Evolutionary conservation across 2,329 filamentous ascomycete species (phyloP), one percentile per base, ranked within the genome.

Genomic region (Myotisia sp.): DNA sequence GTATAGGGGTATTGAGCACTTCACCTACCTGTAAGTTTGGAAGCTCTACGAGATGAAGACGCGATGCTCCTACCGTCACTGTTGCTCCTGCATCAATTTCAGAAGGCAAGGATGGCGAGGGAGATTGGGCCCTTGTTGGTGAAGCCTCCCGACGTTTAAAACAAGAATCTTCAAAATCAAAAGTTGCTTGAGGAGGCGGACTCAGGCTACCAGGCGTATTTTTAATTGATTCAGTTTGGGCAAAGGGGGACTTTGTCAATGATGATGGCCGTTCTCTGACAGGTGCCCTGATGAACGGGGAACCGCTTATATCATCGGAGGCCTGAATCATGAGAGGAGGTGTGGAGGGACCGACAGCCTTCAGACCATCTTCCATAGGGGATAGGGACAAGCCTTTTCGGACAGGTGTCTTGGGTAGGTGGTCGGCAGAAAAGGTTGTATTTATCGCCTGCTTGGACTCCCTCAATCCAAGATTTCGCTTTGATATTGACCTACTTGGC

Each of bases 11-110:
- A n/a, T n/a, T n/a, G n/a, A n/a, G n/a, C n/a, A n/a, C n/a, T n/a
- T n/a, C n/a, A 20, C 28, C 38, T 47, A 56, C 54, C 48, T 60
- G 64, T 37, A 92, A 60, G 34, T 71, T 71, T 14, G 87, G 85
- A 46, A 95, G 66, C 38, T 81, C 76, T 1, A 95, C 87, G 48
- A 86, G 71, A 52, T 98, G 87, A 38, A 98, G 64, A 44, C 85
- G 72, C n/a, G 86, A 92, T 4, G 90, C 67, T 0, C 90, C 90
- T 1, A 95, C 87, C 3, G 85, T 75, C 2, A 95, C 76, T 38
- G 79, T 75, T 4, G 61, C 62, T 32, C 57, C 48, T 19, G 48
- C 35, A 47, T 52, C 42, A 39, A 50, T 37, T 52, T 52, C 28
- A 3, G 27, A 26, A 13, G 33, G 6, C 3, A 14, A 26, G 23